phyloP scores from a whole-genome alignment of 73 alveolate genomes.

The Loxodes magnus region DNA sequence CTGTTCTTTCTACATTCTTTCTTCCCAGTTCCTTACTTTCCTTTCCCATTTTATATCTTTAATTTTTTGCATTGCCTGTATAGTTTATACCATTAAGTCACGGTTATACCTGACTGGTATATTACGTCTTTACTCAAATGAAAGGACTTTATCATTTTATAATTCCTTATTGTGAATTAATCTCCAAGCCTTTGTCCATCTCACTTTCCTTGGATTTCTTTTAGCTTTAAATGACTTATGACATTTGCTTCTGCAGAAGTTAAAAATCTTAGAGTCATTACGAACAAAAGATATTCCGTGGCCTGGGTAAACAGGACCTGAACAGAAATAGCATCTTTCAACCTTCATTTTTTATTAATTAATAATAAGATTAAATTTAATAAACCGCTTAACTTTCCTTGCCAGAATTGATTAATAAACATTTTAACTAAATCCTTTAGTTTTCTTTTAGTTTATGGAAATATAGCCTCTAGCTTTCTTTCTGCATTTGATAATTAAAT shows the following conservation, averaged over 20 bases:
- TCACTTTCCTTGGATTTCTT: constrained; percentile 88
- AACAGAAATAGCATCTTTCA: constrained; percentile 95
- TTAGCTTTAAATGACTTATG: constrained; percentile 86
- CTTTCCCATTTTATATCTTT: constrained; percentile 66
- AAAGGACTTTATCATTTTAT: constrained; percentile 62
- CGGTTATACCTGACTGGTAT: constrained; percentile 71
- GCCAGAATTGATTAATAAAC: too few species aligned
- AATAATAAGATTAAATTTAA: too few species aligned
- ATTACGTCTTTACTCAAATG: constrained; percentile 70
- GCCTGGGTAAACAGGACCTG: constrained; percentile 93
- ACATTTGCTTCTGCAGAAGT: constrained; percentile 93
- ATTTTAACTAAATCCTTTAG: too few species aligned
- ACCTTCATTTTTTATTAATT: constrained; percentile 94
- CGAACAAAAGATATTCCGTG: constrained; percentile 93
- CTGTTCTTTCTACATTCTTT: neutral
- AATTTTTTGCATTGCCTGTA: constrained; percentile 83
- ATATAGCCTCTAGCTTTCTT: too few species aligned
- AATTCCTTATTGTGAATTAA: constrained; percentile 62
- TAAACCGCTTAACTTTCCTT: too few species aligned
- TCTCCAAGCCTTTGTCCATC: constrained; percentile 97
- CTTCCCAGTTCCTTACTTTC: constrained; percentile 59
- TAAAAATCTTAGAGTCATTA: constrained; percentile 87
- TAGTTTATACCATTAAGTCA: constrained; percentile 62
- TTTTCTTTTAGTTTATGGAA: too few species aligned
- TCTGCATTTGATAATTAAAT: too few species aligned